Base-by-base conservation (phyloP, 2,329 filamentous ascomycete genomes). In the Colletotrichum brevisporum region DNA sequence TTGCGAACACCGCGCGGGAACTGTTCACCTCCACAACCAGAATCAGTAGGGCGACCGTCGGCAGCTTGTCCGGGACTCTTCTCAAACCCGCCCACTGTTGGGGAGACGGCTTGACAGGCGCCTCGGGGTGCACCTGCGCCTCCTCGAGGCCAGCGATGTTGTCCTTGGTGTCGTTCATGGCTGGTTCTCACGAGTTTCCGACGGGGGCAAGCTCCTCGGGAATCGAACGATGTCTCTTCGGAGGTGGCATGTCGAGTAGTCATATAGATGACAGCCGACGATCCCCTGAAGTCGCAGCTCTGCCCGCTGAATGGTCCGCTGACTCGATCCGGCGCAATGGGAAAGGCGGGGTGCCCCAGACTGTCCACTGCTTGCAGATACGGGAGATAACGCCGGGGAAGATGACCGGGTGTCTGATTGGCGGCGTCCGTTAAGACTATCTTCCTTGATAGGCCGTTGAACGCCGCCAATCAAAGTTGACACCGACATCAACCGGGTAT, bases 51-150 rank as follows among this genome's bases (percentile, higher is more conserved):
- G 73, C 75, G 43, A 76, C 63, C 24, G 70, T 61, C 18, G 75
- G 76, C 5, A 77, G 71, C n/a, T 73, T 75, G 64, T 76, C 76
- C 6, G 75, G 74, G 8, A 77, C 69, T 21, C 75, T 71, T 18
- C 75, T 72, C 2, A 76, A 68, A 15, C 63, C 64, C 18, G 65
- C 24, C 72, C 69, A 69, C 26, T 66, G 57, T 18, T 53, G 27
- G 12, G 43, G n/a, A 18, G 36, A 4, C 8, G 27, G 27, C 12
- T 67, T 67, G 36, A 52, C 26, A 2, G 45, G 59, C 21, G 36
- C 31, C 9, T 53, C 64, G 1, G 58, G 15, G 16, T 52, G 58
- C 3, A 67, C 36, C 18, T 56, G 58, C 6, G 52, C 58, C 26
- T 52, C 64, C 26, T 63, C 64, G 5, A 31, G 31, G 18, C 64